Conservation (phyloP, 2,329 filamentous ascomycete genomes). For the Westerdykella sp. region DNA sequence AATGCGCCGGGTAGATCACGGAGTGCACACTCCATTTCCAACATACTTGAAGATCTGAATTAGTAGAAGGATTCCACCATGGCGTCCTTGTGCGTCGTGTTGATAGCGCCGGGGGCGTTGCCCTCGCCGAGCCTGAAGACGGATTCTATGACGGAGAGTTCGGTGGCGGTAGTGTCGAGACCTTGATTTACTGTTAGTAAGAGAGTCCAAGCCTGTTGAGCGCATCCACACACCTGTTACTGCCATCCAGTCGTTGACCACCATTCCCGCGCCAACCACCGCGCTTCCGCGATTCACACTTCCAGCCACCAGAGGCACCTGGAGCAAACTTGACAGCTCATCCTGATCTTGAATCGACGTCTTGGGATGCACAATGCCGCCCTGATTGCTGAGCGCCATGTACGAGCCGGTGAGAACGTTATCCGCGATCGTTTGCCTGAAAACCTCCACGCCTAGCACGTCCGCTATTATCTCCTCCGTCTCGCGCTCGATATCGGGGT, state of each 20-base stretch:
- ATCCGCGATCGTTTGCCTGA: constrained; percentile 91
- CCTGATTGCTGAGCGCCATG: constrained; percentile 93
- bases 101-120: constrained; percentile 67
- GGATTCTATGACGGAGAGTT: constrained; percentile 91
- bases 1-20: constrained; percentile 3
- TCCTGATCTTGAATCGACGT: constrained; percentile 97
- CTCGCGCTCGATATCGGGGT: constrained; percentile 94
- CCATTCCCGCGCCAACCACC: constrained; percentile 95
- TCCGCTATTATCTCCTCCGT: constrained; percentile 98
- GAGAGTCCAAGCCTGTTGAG: neutral
- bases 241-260: constrained; percentile 96
- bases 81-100: constrained; percentile 85
- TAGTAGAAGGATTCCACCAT: constrained; percentile 99
- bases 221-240: constrained; percentile 55
- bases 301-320: constrained; percentile 92
- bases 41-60: constrained; percentile 1
- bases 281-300: constrained; percentile 88
- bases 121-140: constrained; percentile 94
- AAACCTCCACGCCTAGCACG: constrained; percentile 81
- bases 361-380: constrained; percentile 95
- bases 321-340: constrained; percentile 84
- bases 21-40: constrained; percentile 2
- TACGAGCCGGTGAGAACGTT: constrained; percentile 95
- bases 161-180: constrained; percentile 91
- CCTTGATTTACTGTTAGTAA: constrained; percentile 41